A percentile compares a stretch with the other conserved stretches of the same genome.
These are phyloP conservation scores for Penicillium atrosanguineum DNA, from an alignment of 495 filamentous ascomycete genomes.

Conservation along the genomic window DNA sequence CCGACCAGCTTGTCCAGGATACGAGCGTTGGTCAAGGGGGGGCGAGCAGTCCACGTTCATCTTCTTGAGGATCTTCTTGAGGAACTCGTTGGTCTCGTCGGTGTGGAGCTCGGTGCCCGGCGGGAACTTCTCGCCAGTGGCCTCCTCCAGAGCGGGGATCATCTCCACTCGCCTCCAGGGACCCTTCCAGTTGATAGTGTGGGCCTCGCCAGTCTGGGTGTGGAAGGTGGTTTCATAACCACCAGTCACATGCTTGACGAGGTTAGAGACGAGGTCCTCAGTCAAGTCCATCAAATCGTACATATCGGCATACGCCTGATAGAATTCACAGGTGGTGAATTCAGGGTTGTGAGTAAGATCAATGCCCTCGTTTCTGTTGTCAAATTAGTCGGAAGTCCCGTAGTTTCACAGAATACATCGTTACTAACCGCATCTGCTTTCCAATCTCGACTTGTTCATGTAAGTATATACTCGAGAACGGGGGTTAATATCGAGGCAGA, in stretches of 20 bases:
- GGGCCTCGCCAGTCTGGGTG: conserved; percentile 77
- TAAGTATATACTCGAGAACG: too few species aligned
- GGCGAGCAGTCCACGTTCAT: conserved; percentile 85
- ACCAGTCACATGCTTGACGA: conserved; percentile 88
- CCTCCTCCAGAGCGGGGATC: conserved; percentile 91
- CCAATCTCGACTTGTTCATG: conserved; percentile 62
- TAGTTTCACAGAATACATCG: too few species aligned
- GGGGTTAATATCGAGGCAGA: too few species aligned
- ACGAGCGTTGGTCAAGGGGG: conserved; percentile 88
- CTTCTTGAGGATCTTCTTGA: conserved; percentile 81
- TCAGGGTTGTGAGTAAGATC: conserved; percentile 98
- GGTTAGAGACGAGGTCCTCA: conserved; percentile 88
- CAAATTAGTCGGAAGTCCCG: too few species aligned
- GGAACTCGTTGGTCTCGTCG: conserved; percentile 78
- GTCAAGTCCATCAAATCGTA: conserved; percentile 92
- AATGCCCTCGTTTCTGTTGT: conserved; percentile 91
- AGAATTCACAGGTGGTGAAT: conserved; percentile 97
- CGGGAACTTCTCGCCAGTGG: conserved; percentile 90
- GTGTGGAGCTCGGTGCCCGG: conserved; percentile 87
- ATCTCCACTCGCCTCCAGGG: conserved; percentile 95
- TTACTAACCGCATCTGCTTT: too few species aligned
- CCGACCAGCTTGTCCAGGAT: conserved; percentile 98
- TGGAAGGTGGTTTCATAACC: conserved; percentile 78
- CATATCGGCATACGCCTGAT: conserved; percentile 90
- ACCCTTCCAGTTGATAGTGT: conserved; percentile 90